Evolutionary conservation across 305 asterid genomes (phyloP).

Genomic region (Withania somnifera): DNA sequence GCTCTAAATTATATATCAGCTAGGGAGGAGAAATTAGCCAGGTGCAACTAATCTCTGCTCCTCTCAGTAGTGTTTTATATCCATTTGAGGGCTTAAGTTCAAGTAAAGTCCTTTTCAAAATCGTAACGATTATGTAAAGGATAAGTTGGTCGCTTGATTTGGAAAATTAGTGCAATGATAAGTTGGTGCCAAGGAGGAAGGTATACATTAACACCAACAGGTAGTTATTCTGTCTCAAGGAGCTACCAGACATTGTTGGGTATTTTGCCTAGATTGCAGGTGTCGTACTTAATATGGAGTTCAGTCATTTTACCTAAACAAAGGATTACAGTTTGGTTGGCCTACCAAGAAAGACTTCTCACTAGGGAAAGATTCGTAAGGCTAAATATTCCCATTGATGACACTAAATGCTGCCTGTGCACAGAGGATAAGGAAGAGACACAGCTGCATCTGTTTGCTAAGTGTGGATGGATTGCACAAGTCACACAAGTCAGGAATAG

Average conservation of each 20-base stretch:
- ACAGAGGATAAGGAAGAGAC: not conserved
- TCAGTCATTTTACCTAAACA: no score
- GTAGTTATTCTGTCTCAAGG: no score
- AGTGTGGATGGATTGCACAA: not conserved
- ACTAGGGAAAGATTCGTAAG: no score
- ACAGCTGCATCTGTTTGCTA: not conserved
- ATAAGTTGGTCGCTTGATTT: not conserved
- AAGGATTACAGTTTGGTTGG: no score
- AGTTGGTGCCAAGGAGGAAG: no score
- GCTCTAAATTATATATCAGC: constrained; percentile 50
- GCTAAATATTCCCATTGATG: no score
- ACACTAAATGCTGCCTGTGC: not conserved
- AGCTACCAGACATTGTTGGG: no score
- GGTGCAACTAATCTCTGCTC: constrained; percentile 22
- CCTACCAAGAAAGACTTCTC: no score
- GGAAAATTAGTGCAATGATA: not conserved
- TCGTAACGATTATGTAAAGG: not conserved
- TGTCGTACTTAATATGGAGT: no score
- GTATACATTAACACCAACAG: no score
- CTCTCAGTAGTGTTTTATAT: not conserved
- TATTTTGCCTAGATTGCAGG: no score
- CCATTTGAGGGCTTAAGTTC: not conserved
- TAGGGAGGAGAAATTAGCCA: constrained; percentile 45
- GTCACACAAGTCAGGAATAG: not conserved
- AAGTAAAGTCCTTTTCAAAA: not conserved